Conservation (phyloP, 139 green algal genomes). For the Chlorella sp. region DNA sequence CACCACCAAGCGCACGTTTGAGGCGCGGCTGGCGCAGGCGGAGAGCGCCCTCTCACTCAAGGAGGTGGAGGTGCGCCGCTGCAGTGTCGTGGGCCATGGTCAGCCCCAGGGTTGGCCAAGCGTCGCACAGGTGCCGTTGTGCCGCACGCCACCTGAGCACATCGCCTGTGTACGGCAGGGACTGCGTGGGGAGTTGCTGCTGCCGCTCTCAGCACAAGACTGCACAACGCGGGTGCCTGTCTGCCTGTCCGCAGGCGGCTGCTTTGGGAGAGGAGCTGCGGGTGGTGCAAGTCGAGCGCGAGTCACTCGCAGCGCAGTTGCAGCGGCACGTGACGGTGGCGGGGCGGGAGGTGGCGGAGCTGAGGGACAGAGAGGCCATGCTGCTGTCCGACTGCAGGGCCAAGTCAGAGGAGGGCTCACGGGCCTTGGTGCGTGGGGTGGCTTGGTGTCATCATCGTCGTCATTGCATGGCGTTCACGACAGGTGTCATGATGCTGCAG, state of each 20-base stretch:
- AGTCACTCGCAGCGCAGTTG: background rate
- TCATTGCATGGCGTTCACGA: too few species aligned
- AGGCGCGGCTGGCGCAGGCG: slow-evolving; percentile 29
- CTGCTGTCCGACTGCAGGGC: background rate
- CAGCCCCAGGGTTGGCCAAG: background rate
- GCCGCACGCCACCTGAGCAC: background rate
- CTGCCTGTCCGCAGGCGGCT: background rate
- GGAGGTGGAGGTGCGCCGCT: slow-evolving; percentile 52
- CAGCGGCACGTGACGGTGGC: background rate
- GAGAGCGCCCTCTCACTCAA: slow-evolving; percentile 25
- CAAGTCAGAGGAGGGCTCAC: too few species aligned
- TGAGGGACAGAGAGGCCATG: background rate
- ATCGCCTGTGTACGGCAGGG: background rate
- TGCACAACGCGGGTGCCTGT: background rate
- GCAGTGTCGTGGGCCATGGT: too few species aligned
- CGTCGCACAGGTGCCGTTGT: background rate
- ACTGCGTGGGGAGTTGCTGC: background rate
- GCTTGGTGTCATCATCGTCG: too few species aligned
- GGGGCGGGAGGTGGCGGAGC: background rate
- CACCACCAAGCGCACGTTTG: slow-evolving; percentile 43
- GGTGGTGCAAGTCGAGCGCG: background rate
- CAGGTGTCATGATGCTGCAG: too few species aligned
- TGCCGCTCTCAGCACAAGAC: background rate
- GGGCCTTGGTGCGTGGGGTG: too few species aligned
- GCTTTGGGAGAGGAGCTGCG: background rate